Base-by-base conservation (phyloP, 1,284 basidiomycete species). In the Trametes hirsuta region DNA sequence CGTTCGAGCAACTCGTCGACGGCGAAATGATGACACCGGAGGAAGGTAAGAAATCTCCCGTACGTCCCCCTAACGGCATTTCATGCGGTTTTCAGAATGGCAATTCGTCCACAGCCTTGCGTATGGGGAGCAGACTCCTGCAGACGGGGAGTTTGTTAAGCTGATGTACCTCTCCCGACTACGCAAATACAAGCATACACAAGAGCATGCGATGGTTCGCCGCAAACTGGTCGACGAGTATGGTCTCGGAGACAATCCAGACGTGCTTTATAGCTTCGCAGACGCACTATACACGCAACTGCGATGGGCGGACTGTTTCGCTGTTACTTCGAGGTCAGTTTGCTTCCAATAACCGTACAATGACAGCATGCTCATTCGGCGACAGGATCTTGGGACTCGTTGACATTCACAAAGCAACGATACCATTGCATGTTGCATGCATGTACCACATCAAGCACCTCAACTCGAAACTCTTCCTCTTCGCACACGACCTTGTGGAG, bases 401-500 rank as follows among this genome's bases (percentile, higher is more conserved):
- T 14, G 83, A 90, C 1, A 86, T 94, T 36, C 95, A 98, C 72
- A 86, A 87, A 30, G 84, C 89, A 10, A 92, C 94, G 1, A 87
- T 99, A 76, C 94, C 96, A 0, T 76, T 99, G 51, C 97, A 99
- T 72, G 88, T 99, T 40, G 95, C 95, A 2, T 98, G 97, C 83
- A 97, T 98, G 92, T 92, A 95, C 71, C 95, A 98, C 75, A 83
- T 99, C 25, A 86, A 88, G 18, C 89, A 96, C 71, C 80, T 98
- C 11, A 92, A 95, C 65, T 95, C 95, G 1, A 90, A 91, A 63
- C 84, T 99, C 1, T 99, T 98, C 77, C 88, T 99, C 64, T 83
- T 99, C 34, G 96, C 97, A 0, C 97, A 99, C 71, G 92, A 97
- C 68, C 84, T 99, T 68, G 95, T 98, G 11, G 93, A 97, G 52